Percentiles rank a stretch among this genome's conserved stretches.
phyloP scores from a whole-genome alignment of 2,329 filamentous ascomycete genomes.

The Neobulgaria alba region DNA sequence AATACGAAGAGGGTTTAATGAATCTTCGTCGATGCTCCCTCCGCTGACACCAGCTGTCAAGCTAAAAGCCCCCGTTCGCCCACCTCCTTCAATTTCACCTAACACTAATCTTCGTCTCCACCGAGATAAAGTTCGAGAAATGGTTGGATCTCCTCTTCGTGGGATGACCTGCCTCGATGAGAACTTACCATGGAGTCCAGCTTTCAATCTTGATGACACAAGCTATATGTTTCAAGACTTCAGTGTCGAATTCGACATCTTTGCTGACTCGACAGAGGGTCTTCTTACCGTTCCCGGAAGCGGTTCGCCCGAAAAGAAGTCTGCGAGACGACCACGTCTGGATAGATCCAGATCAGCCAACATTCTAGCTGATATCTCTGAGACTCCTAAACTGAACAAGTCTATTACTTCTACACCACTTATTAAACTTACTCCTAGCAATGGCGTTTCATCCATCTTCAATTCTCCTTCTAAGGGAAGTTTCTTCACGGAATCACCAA shows the following conservation, averaged over 20 bases:
- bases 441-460: slow-evolving; percentile 24
- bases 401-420: slow-evolving; percentile 42
- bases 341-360: slow-evolving; percentile 56
- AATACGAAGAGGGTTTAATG: slow-evolving; percentile 39
- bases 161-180: slow-evolving; percentile 42
- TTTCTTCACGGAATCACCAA: slow-evolving; percentile 42
- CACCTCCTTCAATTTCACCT: slow-evolving; percentile 71
- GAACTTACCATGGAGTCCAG: slow-evolving; percentile 54
- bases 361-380: slow-evolving; percentile 47
- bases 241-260: slow-evolving; percentile 52
- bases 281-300: slow-evolving; percentile 40
- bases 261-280: slow-evolving; percentile 35
- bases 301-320: slow-evolving; percentile 61
- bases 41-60: slow-evolving; percentile 80
- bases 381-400: slow-evolving; percentile 39
- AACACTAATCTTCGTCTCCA: slow-evolving; percentile 89
- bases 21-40: slow-evolving; percentile 53
- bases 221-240: slow-evolving; percentile 44
- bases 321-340: slow-evolving; percentile 48
- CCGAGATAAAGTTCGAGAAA: slow-evolving; percentile 69
- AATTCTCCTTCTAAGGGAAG: slow-evolving; percentile 52
- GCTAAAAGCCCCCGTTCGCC: slow-evolving; percentile 54
- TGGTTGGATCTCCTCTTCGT: slow-evolving; percentile 72
- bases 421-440: slow-evolving; percentile 37
- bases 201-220: slow-evolving; percentile 57